Evolutionary conservation across 2,329 filamentous ascomycete species (phyloP), one percentile per base, ranked within the genome.

Genomic region (Penicillium thymicola): DNA sequence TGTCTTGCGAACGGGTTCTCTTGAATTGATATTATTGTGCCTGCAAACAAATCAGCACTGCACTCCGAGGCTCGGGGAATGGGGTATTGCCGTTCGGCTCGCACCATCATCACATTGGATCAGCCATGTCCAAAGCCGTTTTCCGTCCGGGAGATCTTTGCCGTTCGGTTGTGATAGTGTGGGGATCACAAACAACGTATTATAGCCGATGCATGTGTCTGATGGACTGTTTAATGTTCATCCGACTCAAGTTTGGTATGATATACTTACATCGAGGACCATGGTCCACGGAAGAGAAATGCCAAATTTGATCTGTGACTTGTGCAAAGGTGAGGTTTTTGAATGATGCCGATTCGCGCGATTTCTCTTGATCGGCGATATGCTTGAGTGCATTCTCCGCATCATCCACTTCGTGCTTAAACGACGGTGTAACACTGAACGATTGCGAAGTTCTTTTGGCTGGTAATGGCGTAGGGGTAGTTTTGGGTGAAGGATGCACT

Each of bases 241-340:
- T 23, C 28, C 10, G 4, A 11, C 66, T 63, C 9, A 51, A 68
- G 50, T 21, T 44, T 5, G 16, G 13, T 34, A 18, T 27, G 23
- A 11, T 52, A 7, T 18, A 69, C 78, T 65, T 75, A 85, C 87
- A 89, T 69, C 79, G 80, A 16, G 79, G 75, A 0, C 87, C 88
- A 70, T 87, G 83, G 65, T 92, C 89, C 14, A 89, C 82, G 0
- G 87, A 88, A 14, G 85, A 87, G 70, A 89, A 92, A 69, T 90
- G 88, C 78, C 88, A 88, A n/a, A 89, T 86, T 53, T 87, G 82
- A 59, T 89, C 81, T 6, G 88, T 82, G 41, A 90, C 79, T 30
- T 83, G 76, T 48, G 84, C 82, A 55, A 85, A 80, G 2, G 81
- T 81, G 5, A 81, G 65, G 34, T 67, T 65, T 43, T 62, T 67